Conservation (phyloP, 192 early-diverging fungal species). For the Rhizophlyctis rosea region DNA sequence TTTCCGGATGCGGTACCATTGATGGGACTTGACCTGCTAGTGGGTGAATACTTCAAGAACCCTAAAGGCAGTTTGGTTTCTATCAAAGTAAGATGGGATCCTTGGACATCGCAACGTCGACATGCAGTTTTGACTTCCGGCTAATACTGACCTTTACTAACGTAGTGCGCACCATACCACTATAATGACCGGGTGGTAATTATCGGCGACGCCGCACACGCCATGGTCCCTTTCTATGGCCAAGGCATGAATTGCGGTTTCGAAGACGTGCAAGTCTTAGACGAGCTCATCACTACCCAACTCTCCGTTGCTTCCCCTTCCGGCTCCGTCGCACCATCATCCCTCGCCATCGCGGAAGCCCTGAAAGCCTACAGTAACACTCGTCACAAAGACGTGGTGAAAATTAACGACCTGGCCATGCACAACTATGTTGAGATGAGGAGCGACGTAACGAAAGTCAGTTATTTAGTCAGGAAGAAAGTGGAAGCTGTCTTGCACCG, state of each 20-base stretch:
- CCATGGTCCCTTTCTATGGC: constrained; percentile 98
- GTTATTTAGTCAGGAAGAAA: constrained; percentile 73
- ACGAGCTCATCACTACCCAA: constrained; percentile 44
- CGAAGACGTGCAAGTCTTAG: constrained; percentile 80
- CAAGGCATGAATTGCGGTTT: constrained; percentile 98
- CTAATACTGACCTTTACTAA: neutral
- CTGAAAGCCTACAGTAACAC: constrained; percentile 69
- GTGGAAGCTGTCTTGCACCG: constrained; percentile 76
- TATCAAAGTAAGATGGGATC: constrained; percentile 58
- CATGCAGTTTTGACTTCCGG: constrained; percentile 1
- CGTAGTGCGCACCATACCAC: constrained; percentile 76
- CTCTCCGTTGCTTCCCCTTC: constrained; percentile 15
- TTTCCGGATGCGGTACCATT: constrained; percentile 76
- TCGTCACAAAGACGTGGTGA: constrained; percentile 72
- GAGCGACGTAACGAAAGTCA: constrained; percentile 67
- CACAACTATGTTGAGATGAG: constrained; percentile 97
- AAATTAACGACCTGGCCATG: constrained; percentile 91
- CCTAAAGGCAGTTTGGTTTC: constrained; percentile 80
- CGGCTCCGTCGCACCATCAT: neutral
- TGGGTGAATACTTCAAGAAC: constrained; percentile 78
- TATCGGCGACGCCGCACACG: constrained; percentile 93
- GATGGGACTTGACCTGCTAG: constrained; percentile 71
- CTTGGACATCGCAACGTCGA: neutral
- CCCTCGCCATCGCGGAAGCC: constrained; percentile 45
- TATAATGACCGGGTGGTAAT: constrained; percentile 74